Evolutionary conservation across 805 yeast genomes (phyloP), one percentile per base, ranked within the genome.

Genomic region (Metschnikowia proteae): DNA sequence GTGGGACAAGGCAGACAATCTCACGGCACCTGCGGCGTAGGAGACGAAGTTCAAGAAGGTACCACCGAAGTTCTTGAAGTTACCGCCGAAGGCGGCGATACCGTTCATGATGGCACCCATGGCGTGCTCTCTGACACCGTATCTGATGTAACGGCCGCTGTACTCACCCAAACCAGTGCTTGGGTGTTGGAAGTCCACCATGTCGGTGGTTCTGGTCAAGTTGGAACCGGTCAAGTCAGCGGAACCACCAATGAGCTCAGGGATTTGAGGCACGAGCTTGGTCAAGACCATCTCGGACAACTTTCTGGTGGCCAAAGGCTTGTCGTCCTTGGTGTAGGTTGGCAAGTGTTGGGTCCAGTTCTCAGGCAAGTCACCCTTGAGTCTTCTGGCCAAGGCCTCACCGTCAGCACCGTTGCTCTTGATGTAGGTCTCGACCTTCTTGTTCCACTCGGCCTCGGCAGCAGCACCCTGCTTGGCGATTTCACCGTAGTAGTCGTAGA

Each of bases 91-190:
- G 48, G 97, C 97, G 51, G 94, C 79, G 61, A 92, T 86, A 85
- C 99, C 99, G 75, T 94, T 92, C 83, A 91, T 80, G 70, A 91
- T 86, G 57, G 97, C 97, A 76, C 96, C 97, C 97, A 92, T 90
- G 71, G 88, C 97, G 75, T 94, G 98, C 80, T 92, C 99, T 76
- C 99, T 86, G 58, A 92, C 96, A 84, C 99, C 99, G 71, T 85
- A 92, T 77, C 97, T 86, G 73, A 92, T 79, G 78, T 92, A 92
- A 69, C 96, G 85, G 68, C 99, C 99, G 50, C 82, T 56, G 79
- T 85, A 91, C 65, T 82, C 82, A 72, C 98, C 98, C 59, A 88
- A 75, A 42, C 83, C 83, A 51, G 89, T 73, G 48, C 81, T 64
- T 48, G 89, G 88, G 48, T 94, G 88, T 81, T 94, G 97, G 91